Percentiles rank a stretch among this genome's conserved stretches.
Evolutionary conservation across 371 early-diverging fungal genomes (phyloP).

Genomic region (Rhizopus stolonifer): DNA sequence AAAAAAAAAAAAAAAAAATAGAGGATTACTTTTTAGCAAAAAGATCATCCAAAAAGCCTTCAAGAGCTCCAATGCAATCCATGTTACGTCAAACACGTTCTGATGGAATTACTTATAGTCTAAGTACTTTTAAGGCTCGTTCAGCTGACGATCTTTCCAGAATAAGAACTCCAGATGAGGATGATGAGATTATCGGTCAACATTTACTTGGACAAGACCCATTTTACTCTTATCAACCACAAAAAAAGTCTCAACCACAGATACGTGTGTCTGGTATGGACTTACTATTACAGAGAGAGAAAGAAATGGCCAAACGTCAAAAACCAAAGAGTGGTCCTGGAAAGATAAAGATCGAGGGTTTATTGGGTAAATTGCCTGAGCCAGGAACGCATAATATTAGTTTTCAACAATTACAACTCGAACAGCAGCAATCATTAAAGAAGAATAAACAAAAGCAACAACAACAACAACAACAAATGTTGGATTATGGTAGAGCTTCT

Average conservation of each 20-base stretch:
- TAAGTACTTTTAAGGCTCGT: not conserved
- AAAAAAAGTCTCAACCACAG: constrained; percentile 20
- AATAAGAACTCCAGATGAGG: not conserved
- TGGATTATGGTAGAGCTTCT: not conserved
- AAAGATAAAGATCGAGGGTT: constrained; percentile 46
- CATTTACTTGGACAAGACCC: not conserved
- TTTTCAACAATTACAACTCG: constrained; percentile 40
- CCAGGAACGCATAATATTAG: constrained; percentile 45
- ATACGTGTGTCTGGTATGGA: constrained; percentile 50
- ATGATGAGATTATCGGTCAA: not conserved
- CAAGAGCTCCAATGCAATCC: not conserved
- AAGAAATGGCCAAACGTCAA: constrained; percentile 43
- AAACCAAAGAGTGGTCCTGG: constrained; percentile 40
- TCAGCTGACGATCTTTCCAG: not conserved
- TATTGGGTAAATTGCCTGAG: constrained; percentile 44
- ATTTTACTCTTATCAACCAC: constrained; percentile 4
- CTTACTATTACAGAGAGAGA: constrained; percentile 42
- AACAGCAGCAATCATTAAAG: constrained; percentile 27
- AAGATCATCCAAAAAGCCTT: not conserved
- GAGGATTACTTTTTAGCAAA: not conserved
- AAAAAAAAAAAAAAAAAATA: not conserved
- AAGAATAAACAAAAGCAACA: not conserved
- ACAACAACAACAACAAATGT: not conserved
- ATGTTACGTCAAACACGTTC: not conserved
- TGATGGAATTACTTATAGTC: not conserved